Evolutionary conservation across 352 stramenopile genomes (phyloP).

Genomic region (Phytophthora kernoviae): DNA sequence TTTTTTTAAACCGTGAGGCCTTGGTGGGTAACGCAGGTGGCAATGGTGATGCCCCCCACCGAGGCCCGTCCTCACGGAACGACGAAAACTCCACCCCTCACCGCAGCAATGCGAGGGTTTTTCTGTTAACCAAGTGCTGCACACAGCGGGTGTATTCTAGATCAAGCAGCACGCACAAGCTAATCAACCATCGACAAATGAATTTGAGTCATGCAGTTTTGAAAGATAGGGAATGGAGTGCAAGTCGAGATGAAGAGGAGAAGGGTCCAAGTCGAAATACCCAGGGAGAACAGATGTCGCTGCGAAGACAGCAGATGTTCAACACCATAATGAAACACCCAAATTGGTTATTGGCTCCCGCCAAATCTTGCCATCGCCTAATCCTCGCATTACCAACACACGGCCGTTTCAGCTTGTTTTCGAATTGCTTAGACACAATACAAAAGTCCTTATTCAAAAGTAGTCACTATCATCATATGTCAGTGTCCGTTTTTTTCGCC

Average conservation of each 20-base stretch:
- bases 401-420: neutral
- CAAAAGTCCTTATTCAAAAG: neutral
- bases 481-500: neutral
- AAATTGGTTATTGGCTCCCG: neutral
- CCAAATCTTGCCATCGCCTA: neutral
- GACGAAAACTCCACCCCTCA: constrained; percentile 34
- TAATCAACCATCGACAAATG: constrained; percentile 36
- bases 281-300: constrained; percentile 1
- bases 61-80: constrained; percentile 42
- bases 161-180: constrained; percentile 31
- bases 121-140: constrained; percentile 38
- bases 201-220: constrained; percentile 38
- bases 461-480: neutral
- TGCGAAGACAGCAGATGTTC: neutral
- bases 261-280: neutral
- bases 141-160: constrained; percentile 47
- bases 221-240: constrained; percentile 2
- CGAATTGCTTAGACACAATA: neutral
- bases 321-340: constrained; percentile 1
- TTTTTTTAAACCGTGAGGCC: constrained; percentile 61
- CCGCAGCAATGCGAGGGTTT: constrained; percentile 14
- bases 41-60: constrained; percentile 37
- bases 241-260: neutral
- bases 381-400: no score
- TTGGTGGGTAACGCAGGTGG: constrained; percentile 35